Evolutionary conservation across 768 basidiomycete genomes (phyloP).

Genomic region (Amanita inopinata): DNA sequence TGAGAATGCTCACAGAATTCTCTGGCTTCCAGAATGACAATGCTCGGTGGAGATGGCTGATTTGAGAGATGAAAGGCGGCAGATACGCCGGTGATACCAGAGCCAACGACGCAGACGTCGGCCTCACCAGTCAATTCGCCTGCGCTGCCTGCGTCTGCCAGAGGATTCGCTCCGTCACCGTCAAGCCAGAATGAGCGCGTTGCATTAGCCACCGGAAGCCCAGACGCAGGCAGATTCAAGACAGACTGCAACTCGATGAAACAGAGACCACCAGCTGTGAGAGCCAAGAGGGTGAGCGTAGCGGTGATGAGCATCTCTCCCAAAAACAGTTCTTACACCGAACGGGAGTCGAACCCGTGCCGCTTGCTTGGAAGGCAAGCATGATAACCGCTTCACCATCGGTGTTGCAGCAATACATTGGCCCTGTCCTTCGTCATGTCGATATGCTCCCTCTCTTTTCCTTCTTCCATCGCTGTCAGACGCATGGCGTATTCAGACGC

Average conservation of each 20-base stretch:
- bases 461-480: background rate
- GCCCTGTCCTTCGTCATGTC: background rate
- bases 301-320: background rate
- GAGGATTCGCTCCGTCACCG: slow-evolving; percentile 50
- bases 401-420: slow-evolving; percentile 12
- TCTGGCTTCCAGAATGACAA: slow-evolving; percentile 73
- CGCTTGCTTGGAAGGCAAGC: slow-evolving; percentile 66
- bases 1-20: slow-evolving; percentile 85
- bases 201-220: slow-evolving; percentile 49
- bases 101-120: slow-evolving; percentile 70
- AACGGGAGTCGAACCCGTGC: slow-evolving; percentile 10
- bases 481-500: background rate
- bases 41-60: slow-evolving; percentile 23
- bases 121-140: slow-evolving; percentile 48
- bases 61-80: slow-evolving; percentile 59
- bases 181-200: slow-evolving; percentile 71
- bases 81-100: slow-evolving; percentile 35
- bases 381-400: slow-evolving; percentile 91
- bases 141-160: slow-evolving; percentile 56
- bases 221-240: slow-evolving; percentile 7
- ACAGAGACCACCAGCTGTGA: background rate
- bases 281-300: background rate
- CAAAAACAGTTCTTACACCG: slow-evolving; percentile 5
- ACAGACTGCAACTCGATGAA: background rate
- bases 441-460: background rate